A percentile compares a stretch with the other conserved stretches of the same genome.
Evolutionary conservation across 768 basidiomycete species (phyloP).

Genomic region (Lactarius tabidus): DNA sequence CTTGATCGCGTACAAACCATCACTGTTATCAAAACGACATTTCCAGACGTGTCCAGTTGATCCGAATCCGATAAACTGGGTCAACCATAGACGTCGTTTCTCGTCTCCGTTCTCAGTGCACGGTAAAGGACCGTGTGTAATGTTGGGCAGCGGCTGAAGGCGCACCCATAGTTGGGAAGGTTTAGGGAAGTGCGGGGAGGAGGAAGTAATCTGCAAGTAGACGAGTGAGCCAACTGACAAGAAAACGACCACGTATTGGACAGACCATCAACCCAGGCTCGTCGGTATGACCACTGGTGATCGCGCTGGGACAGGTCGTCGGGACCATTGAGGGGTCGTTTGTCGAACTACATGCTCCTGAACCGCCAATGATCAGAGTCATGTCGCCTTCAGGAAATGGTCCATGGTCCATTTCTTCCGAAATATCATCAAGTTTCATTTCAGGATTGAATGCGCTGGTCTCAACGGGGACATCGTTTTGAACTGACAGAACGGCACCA

Average conservation of each 20-base stretch:
- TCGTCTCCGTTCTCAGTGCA: background rate
- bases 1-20: background rate
- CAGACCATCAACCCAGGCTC: too few species aligned
- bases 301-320: too few species aligned
- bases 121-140: background rate
- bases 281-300: background rate
- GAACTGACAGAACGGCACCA: background rate
- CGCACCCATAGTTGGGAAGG: background rate
- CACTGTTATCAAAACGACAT: background rate
- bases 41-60: constrained; percentile 3
- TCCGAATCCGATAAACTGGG: background rate
- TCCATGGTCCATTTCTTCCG: background rate
- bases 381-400: background rate
- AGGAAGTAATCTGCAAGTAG: background rate
- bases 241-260: background rate
- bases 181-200: background rate
- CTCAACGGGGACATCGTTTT: background rate
- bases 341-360: background rate
- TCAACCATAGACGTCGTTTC: background rate
- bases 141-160: background rate
- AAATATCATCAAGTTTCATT: background rate
- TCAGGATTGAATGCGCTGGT: background rate
- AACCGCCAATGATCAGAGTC: background rate
- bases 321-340: too few species aligned
- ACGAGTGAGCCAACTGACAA: background rate